Evolutionary conservation across 2,329 filamentous ascomycete genomes (phyloP).

Genomic region (Ophiostoma novo-ulmi): DNA sequence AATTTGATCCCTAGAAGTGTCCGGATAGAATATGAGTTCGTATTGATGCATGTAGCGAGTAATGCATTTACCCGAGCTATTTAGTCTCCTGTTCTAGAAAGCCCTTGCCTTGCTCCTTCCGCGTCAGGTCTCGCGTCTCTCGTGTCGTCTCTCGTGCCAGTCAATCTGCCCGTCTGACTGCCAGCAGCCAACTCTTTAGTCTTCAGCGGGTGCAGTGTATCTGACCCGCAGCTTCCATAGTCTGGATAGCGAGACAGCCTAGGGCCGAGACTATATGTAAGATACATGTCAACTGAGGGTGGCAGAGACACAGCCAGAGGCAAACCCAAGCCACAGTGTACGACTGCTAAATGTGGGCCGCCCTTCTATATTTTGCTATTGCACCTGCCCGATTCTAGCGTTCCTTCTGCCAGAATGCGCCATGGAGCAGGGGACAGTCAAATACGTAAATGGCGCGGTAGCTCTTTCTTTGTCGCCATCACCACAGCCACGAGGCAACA

Average conservation of each 20-base stretch:
- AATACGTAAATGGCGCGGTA: not conserved
- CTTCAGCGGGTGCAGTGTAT: constrained; percentile 1
- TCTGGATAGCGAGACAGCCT: not conserved
- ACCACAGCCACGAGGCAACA: not conserved
- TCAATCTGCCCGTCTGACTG: not conserved
- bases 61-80: not conserved
- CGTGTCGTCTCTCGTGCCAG: not conserved
- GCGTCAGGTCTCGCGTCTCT: not conserved
- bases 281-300: not conserved
- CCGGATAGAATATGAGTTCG: not conserved
- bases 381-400: constrained; percentile 5
- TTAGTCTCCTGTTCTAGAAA: not conserved
- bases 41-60: not conserved
- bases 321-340: not conserved
- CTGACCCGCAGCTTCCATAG: not conserved
- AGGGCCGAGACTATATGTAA: not conserved
- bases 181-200: not conserved
- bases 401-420: constrained; percentile 10
- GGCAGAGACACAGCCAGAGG: not conserved
- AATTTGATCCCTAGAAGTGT: not conserved
- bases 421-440: not conserved
- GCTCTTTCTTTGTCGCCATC: not conserved
- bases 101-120: not conserved
- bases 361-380: not conserved
- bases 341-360: not conserved